These are phyloP conservation scores for Alternaria sp. DNA, from an alignment of 2,329 filamentous ascomycete genomes.

Conservation along the genomic window DNA sequence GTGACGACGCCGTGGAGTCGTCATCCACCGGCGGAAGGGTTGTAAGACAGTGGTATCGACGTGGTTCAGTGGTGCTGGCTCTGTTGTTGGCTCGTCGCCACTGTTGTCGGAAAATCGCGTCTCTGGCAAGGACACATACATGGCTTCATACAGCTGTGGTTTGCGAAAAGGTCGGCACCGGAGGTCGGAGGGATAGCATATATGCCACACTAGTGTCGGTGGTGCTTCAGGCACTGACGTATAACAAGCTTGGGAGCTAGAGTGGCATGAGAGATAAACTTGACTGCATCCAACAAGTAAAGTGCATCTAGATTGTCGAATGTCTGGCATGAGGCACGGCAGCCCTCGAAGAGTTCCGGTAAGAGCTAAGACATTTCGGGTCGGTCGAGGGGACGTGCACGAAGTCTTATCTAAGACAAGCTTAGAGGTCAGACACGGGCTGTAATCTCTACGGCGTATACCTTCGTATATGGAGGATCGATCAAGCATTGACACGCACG, in stretches of 20 bases:
- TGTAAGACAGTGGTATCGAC: slow-evolving; percentile 16
- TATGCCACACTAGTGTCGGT: too few relatives aligned
- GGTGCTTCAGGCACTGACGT: too few relatives aligned
- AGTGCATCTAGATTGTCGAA: slow-evolving; percentile 21
- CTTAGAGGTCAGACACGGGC: too few relatives aligned
- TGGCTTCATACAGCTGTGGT: slow-evolving; percentile 31
- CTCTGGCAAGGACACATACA: slow-evolving; percentile 34
- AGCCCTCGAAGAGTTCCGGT: slow-evolving; percentile 11
- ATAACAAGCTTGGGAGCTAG: too few relatives aligned
- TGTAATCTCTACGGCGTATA: slow-evolving; percentile 11
- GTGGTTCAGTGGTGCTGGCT: slow-evolving; percentile 9
- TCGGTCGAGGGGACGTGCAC: slow-evolving; percentile 25
- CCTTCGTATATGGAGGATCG: slow-evolving; percentile 13
- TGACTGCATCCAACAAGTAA: slow-evolving; percentile 10
- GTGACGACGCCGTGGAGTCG: slow-evolving; percentile 67
- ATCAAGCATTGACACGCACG: slow-evolving; percentile 31
- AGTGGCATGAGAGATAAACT: slow-evolving; percentile 2
- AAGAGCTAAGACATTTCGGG: slow-evolving; percentile 23
- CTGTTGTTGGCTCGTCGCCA: slow-evolving; percentile 17
- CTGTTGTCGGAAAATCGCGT: slow-evolving; percentile 31
- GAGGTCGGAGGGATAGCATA: too few relatives aligned
- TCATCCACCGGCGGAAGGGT: slow-evolving; percentile 77
- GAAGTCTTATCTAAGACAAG: slow-evolving; percentile 31
- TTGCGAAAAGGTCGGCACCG: slow-evolving; percentile 15
- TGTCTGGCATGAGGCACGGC: slow-evolving; percentile 21